These are phyloP conservation scores for Mucor circinelloides DNA, from an alignment of 371 early-diverging fungal species.

Conservation along the genomic window DNA sequence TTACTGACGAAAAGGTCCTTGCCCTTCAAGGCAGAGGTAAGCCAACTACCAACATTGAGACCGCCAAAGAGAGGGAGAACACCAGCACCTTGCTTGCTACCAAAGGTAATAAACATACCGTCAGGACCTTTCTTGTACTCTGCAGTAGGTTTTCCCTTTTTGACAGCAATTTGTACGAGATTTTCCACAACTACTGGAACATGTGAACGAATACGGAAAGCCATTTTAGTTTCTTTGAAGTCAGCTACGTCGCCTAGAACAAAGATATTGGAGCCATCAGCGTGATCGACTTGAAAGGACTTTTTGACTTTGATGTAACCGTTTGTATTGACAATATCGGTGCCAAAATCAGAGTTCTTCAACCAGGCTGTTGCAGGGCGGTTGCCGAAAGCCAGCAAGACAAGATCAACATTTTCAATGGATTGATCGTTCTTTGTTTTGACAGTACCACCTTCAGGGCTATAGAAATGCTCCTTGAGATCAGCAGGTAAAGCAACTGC, in stretches of 20 bases:
- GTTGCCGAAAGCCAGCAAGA: constrained; percentile 53
- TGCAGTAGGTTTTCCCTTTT: constrained; percentile 8
- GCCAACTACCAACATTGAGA: constrained; percentile 8
- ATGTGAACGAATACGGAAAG: constrained; percentile 34
- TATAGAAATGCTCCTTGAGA: constrained; percentile 4
- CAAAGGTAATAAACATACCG: constrained; percentile 40
- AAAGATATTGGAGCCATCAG: constrained; percentile 49
- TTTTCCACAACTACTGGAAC: constrained; percentile 34
- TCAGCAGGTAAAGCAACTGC: constrained; percentile 27
- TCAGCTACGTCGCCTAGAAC: constrained; percentile 63
- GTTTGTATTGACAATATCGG: constrained; percentile 13
- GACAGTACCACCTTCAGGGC: constrained; percentile 11
- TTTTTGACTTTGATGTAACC: constrained; percentile 47
- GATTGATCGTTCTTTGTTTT: constrained; percentile 34
- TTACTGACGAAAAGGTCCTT: background rate
- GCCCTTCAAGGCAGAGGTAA: background rate
- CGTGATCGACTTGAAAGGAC: constrained; percentile 57
- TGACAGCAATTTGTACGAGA: constrained; percentile 17
- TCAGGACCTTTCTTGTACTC: constrained; percentile 28
- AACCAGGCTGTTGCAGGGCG: constrained; percentile 33
- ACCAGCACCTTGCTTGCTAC: constrained; percentile 23
- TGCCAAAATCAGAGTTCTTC: constrained; percentile 10
- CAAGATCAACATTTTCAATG: constrained; percentile 47
- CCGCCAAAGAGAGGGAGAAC: constrained; percentile 14
- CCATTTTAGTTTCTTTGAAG: constrained; percentile 54